These are phyloP conservation scores for Solanum clarkiae DNA, from an alignment of 257 asterid species.

Conservation along the genomic window DNA sequence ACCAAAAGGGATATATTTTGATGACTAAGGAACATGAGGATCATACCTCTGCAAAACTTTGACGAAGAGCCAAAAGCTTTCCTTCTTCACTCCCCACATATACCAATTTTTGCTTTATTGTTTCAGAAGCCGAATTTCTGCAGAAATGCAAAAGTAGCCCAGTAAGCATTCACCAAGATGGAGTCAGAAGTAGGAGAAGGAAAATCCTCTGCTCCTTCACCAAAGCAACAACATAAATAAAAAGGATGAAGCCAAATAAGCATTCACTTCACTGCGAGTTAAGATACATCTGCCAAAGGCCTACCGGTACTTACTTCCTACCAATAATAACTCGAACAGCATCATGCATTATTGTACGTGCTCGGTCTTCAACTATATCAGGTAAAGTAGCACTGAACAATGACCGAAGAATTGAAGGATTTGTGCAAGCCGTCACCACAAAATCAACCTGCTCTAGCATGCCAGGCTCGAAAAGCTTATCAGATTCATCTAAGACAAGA, in stretches of 20 bases:
- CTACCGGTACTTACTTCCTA: slow-evolving; percentile 47
- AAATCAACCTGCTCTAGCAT: slow-evolving; percentile 84
- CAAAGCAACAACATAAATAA: background rate
- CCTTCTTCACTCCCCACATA: slow-evolving; percentile 98
- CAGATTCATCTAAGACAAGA: slow-evolving; percentile 92
- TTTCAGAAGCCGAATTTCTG: slow-evolving; percentile 87
- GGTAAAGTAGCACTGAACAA: slow-evolving; percentile 93
- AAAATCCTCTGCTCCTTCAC: background rate
- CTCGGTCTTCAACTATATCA: slow-evolving; percentile 81
- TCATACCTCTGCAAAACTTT: slow-evolving; percentile 70
- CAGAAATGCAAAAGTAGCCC: background rate
- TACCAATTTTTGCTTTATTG: slow-evolving; percentile 68
- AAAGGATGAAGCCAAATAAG: background rate
- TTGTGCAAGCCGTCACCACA: slow-evolving; percentile 92
- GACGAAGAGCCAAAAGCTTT: slow-evolving; percentile 87
- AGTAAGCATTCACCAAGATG: background rate
- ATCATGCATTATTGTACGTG: slow-evolving; percentile 92
- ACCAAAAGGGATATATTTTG: background rate
- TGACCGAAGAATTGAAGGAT: slow-evolving; percentile 75
- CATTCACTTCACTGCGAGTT: background rate
- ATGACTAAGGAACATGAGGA: background rate
- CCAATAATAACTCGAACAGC: slow-evolving; percentile 84
- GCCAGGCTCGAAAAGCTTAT: slow-evolving; percentile 83
- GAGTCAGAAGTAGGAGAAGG: background rate
- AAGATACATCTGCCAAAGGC: background rate